Evolutionary conservation across 805 yeast species (phyloP).

Genomic region (Lachancea cidri): DNA sequence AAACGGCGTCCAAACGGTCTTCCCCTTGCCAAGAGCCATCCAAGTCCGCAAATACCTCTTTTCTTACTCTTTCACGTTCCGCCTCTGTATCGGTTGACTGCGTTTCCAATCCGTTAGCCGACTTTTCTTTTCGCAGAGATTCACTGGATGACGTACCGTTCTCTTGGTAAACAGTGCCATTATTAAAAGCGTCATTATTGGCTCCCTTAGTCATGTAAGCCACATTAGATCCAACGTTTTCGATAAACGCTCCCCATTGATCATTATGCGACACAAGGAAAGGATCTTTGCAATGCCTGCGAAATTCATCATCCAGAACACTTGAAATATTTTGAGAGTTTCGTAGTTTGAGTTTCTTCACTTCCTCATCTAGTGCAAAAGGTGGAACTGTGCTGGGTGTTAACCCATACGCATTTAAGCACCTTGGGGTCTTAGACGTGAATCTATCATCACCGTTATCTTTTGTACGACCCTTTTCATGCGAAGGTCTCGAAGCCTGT

Average conservation of each 20-base stretch:
- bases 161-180: neutral
- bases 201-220: slow-evolving; percentile 17
- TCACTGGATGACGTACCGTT: slow-evolving; percentile 1
- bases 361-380: slow-evolving; percentile 51
- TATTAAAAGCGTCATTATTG: slow-evolving; percentile 6
- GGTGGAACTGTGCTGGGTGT: slow-evolving; percentile 52
- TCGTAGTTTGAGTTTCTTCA: slow-evolving; percentile 13
- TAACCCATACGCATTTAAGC: slow-evolving; percentile 33
- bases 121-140: neutral
- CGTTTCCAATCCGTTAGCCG: neutral
- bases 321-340: slow-evolving; percentile 11
- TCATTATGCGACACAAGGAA: slow-evolving; percentile 36
- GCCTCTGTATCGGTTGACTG: slow-evolving; percentile 3
- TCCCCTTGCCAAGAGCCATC: slow-evolving; percentile 69
- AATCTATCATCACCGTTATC: neutral
- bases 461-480: neutral
- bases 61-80: slow-evolving; percentile 15
- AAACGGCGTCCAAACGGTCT: slow-evolving; percentile 50
- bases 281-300: slow-evolving; percentile 26
- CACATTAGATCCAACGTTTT: slow-evolving; percentile 29
- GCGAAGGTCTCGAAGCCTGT: neutral
- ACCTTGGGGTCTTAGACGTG: neutral
- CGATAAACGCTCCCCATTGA: slow-evolving; percentile 49
- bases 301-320: slow-evolving; percentile 24
- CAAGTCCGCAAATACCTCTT: slow-evolving; percentile 36